These are phyloP conservation scores for Fusarium sp. DNA, from an alignment of 2,329 filamentous ascomycete species.

Conservation along the genomic window DNA sequence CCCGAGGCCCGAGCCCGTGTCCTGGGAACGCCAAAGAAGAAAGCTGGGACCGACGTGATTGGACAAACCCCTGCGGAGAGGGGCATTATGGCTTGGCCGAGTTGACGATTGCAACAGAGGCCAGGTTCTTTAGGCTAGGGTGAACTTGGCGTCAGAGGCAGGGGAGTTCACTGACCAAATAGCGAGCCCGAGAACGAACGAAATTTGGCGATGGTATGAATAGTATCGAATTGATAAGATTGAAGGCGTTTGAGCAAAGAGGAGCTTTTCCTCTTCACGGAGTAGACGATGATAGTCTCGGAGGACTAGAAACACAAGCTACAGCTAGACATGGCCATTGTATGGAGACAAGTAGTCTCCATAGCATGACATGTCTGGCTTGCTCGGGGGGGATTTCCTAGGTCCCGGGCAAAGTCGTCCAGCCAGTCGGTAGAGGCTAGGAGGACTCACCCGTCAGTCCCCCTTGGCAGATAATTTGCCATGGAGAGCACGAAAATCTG, in stretches of 20 bases:
- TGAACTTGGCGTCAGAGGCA: slow-evolving; percentile 23
- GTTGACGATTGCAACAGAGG: slow-evolving; percentile 32
- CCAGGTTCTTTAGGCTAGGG: slow-evolving; percentile 26
- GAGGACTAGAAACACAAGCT: neutral
- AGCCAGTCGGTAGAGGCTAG: slow-evolving; percentile 34
- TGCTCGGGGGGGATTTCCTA: slow-evolving; percentile 18
- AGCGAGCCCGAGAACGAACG: slow-evolving; percentile 8
- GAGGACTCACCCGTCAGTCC: neutral
- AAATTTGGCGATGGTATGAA: slow-evolving; percentile 2
- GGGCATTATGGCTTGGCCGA: slow-evolving; percentile 14
- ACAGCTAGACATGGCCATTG: neutral
- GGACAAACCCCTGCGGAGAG: slow-evolving; percentile 18
- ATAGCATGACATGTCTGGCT: neutral
- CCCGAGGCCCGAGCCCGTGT: slow-evolving; percentile 45
- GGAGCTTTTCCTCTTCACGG: neutral
- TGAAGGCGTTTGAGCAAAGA: slow-evolving; percentile 34
- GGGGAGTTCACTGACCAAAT: slow-evolving; percentile 19
- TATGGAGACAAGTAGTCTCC: neutral
- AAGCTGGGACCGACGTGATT: slow-evolving; percentile 44
- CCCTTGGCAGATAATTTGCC: slow-evolving; percentile 28
- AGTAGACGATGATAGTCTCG: slow-evolving; percentile 1
- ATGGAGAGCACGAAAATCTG: slow-evolving; percentile 2
- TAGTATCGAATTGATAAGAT: slow-evolving; percentile 14
- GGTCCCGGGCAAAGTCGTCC: slow-evolving; percentile 26
- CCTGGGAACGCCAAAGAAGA: slow-evolving; percentile 41